Base-by-base conservation (phyloP, 2,329 filamentous ascomycete species). In the Fusarium mundagurra region DNA sequence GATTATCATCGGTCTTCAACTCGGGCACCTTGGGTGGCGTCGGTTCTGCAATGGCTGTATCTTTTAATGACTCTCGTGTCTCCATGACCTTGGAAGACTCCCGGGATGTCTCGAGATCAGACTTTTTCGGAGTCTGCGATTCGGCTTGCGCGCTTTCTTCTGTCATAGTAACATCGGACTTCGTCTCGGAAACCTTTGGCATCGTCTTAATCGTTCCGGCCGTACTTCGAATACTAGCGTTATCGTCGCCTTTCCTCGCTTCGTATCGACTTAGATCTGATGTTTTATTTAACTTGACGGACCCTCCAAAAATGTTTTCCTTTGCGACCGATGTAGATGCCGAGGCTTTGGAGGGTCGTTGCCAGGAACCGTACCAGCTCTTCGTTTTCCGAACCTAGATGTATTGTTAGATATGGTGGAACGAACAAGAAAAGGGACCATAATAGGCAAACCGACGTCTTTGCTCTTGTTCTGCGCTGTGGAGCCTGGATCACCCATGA, bases 301-400 rank as follows among this genome's bases (percentile, higher is more conserved):
- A 89, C 54, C 86, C 88, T 36, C 89, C 90, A 51, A 89, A 81
- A 34, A 92, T 91, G 18, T 87, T 89, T 79, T 92, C 90, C 72
- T 85, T 86, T 8, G 89, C 89, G 50, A 92, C 83, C 59, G 90
- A 88, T 11, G 88, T 91, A 14, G 89, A 92, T 34, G 90, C 85
- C 22, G 84, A 82, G 12, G 90, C 88, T 77, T 92, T 92, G 36
- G 86, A 83, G 39, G 82, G 79, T 69, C 87, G 84, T 24, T 89
- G 87, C 88, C 88, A 91, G 24, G 90, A 89, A 61, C 89, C 88
- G 79, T 92, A 92, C 90, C 90, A 92, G 79, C 89, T 91, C 54
- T 84, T 84, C 14, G 86, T 81, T 77, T 89, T 89, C 67, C 84
- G 85, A 43, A 86, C 81, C 88, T 90, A 75, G 39, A 54, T 27